These are phyloP conservation scores for Coprinellus micaceus DNA, from an alignment of 768 basidiomycete species.

Conservation along the genomic window DNA sequence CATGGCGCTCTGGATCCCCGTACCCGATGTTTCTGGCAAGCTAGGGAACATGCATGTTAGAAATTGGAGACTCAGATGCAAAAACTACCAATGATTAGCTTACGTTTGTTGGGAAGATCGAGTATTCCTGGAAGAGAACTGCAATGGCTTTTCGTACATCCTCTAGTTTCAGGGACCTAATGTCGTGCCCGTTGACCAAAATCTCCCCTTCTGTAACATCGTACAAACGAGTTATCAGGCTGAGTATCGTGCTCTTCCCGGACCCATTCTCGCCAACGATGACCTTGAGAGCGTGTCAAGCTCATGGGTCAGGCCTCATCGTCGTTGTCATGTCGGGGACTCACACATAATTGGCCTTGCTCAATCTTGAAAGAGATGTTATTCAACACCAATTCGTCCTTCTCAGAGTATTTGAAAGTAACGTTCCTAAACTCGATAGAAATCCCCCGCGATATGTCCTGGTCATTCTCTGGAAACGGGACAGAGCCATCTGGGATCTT, in stretches of 20 bases:
- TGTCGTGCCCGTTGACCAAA: constrained; percentile 58
- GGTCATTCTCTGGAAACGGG: constrained; percentile 20
- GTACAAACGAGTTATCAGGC: constrained; percentile 66
- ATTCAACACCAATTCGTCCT: constrained; percentile 46
- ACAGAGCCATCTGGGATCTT: constrained; percentile 51
- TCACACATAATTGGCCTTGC: constrained; percentile 70
- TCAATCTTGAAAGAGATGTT: constrained; percentile 68
- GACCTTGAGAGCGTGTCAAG: constrained; percentile 39
- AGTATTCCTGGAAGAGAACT: constrained; percentile 80
- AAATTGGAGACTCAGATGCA: neutral
- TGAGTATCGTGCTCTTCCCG: constrained; percentile 78
- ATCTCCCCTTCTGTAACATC: constrained; percentile 68
- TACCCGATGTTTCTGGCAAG: constrained; percentile 75
- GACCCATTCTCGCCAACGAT: constrained; percentile 80
- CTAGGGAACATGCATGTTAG: constrained; percentile 29
- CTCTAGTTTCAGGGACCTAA: constrained; percentile 53
- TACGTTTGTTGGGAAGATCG: constrained; percentile 76
- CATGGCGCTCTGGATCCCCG: constrained; percentile 55
- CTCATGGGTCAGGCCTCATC: neutral
- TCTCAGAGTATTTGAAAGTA: constrained; percentile 64
- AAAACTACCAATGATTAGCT: neutral
- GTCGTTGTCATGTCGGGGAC: constrained; percentile 19
- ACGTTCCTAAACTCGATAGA: constrained; percentile 54
- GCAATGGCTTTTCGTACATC: constrained; percentile 63
- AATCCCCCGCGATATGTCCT: constrained; percentile 16